Evolutionary conservation across 495 filamentous ascomycete species (phyloP).

Genomic region (Friedmanniomyces endolithicus): DNA sequence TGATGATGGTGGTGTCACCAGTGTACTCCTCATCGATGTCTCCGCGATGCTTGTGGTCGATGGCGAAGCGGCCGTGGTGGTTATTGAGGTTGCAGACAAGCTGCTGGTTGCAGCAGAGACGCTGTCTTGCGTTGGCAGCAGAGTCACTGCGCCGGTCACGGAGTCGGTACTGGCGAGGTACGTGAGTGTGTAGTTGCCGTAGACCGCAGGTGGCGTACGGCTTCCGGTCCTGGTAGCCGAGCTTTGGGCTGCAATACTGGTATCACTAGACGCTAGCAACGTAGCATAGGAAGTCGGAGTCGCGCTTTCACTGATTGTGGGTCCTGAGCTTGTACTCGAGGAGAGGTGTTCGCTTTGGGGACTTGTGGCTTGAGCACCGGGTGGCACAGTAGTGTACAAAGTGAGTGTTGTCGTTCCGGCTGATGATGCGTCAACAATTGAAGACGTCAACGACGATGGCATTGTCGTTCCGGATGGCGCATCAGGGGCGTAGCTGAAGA

Average conservation of each 20-base stretch:
- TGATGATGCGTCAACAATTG: background rate
- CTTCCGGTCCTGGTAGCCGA: background rate
- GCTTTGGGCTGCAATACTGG: background rate
- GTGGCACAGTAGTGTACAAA: constrained; percentile 4
- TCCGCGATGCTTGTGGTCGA: too few species aligned
- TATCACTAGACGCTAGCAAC: background rate
- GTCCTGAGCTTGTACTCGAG: background rate
- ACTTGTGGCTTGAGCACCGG: background rate
- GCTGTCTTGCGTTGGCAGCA: background rate
- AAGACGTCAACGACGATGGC: background rate
- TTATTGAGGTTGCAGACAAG: background rate
- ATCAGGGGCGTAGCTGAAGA: constrained; percentile 7
- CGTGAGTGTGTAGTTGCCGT: background rate
- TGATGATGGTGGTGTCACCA: background rate
- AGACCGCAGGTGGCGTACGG: background rate
- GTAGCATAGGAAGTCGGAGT: background rate
- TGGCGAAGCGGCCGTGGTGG: background rate
- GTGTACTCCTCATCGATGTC: too few species aligned
- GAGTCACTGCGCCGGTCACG: background rate
- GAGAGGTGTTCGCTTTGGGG: background rate
- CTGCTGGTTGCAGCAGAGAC: background rate
- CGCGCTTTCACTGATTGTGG: background rate
- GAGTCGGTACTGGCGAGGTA: background rate
- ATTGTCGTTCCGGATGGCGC: background rate
- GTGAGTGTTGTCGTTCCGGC: constrained; percentile 4